Base-by-base conservation (phyloP, 768 basidiomycete genomes). In the Agaricus bisporus region DNA sequence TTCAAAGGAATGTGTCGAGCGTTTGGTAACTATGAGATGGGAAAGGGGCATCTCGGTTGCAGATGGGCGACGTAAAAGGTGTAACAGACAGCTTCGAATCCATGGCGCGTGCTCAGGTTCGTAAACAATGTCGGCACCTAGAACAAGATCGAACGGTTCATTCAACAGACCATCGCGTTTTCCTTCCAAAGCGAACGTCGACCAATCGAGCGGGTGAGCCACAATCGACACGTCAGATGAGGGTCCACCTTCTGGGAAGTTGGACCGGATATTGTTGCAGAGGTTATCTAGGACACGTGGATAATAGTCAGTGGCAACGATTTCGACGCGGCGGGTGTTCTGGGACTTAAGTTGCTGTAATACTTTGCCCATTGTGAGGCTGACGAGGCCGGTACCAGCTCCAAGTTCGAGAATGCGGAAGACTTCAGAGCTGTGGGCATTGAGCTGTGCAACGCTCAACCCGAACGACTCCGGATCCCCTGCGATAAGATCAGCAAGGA, bases 81-180 rank as follows among this genome's bases (percentile, higher is more conserved):
- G 70, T 20, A 63, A 64, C 7, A 90, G 78, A 47, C 85, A 87
- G 0, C 64, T 61, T 57, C 78, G 80, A 58, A 93, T 86, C 86
- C 85, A 91, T 0, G 63, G 45, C 0, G 86, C 84, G 63, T 92
- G 90, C 22, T 77, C 66, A 0, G 80, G 71, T 60, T 91, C 82
- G 68, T 93, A 94, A 5, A 92, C 69, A 54, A 92, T 82, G 60
- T 94, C 90, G n/a, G 91, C 88, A 0, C 85, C 91, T 22, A 91
- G 72, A 11, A 92, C 70, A 9, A 90, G 61, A 52, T 91, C 84
- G 66, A 88, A 92, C 0, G 76, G 69, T 29, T 58, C 51, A 36
- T 72, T 62, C 7, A 78, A 63, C 0, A 69, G 64, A 29, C 58
- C 49, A 12, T 41, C 41, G 0, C 45, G 51, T 8, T 48, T 25